phyloP scores from a whole-genome alignment of 2,329 filamentous ascomycete species.

The Rhynchosporium agropyri region DNA sequence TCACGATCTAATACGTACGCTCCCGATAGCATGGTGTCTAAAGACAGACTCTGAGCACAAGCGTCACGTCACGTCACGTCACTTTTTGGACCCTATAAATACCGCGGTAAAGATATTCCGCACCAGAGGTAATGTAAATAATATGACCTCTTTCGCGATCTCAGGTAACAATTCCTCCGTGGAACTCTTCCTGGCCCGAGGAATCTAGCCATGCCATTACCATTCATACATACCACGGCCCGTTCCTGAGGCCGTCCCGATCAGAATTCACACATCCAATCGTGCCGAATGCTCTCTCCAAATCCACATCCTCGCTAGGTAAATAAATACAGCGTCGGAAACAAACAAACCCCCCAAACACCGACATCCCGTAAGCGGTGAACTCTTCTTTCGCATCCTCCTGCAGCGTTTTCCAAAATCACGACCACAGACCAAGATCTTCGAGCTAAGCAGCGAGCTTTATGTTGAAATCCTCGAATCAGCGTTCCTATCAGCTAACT shows the following conservation, averaged over 20 bases:
- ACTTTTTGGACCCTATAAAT: not conserved
- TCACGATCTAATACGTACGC: not conserved
- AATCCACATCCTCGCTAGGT: no score
- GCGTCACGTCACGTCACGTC: conserved; percentile 8
- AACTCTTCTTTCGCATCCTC: conserved; percentile 6
- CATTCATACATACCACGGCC: no score
- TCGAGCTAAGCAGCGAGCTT: not conserved
- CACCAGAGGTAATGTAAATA: no score
- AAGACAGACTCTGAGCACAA: not conserved
- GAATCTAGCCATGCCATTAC: no score
- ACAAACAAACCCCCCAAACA: not conserved
- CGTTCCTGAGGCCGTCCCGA: no score
- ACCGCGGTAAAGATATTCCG: not conserved
- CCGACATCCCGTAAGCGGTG: conserved; percentile 1
- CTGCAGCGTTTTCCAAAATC: not conserved
- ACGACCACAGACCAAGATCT: not conserved
- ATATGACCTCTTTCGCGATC: no score
- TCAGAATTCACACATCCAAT: no score
- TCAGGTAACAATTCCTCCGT: no score
- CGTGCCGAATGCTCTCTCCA: no score
- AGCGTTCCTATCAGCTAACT: not conserved
- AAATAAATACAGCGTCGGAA: not conserved
- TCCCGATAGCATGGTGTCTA: no score
- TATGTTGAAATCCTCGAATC: not conserved
- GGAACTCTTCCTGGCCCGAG: no score